A percentile compares a stretch with the other conserved stretches of the same genome.
phyloP scores from a whole-genome alignment of 768 basidiomycete genomes.

The Russula compacta region DNA sequence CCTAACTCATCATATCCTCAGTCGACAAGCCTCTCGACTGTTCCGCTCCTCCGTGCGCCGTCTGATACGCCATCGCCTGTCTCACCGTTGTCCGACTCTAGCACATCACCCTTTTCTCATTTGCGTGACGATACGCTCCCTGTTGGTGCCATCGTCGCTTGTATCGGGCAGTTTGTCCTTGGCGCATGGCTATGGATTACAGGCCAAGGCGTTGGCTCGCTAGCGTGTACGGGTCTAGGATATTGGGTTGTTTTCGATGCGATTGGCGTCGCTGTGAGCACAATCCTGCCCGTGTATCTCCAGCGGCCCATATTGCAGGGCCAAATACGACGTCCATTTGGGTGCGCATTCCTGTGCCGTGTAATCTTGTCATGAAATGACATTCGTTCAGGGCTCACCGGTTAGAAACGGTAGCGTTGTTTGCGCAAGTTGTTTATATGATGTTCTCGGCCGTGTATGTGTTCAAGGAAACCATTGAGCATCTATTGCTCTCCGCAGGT shows the following conservation, averaged over 20 bases:
- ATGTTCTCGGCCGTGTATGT: slow-evolving; percentile 94
- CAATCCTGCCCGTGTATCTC: slow-evolving; percentile 39
- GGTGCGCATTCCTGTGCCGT: slow-evolving; percentile 34
- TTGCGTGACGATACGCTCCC: slow-evolving; percentile 6
- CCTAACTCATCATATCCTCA: slow-evolving; percentile 38
- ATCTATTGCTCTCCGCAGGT: slow-evolving; percentile 68
- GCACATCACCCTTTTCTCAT: slow-evolving; percentile 7
- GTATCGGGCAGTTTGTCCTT: slow-evolving; percentile 44
- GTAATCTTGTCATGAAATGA: background rate
- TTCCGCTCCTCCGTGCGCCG: background rate
- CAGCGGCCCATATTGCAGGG: slow-evolving; percentile 26
- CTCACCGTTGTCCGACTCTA: slow-evolving; percentile 1
- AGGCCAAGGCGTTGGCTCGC: slow-evolving; percentile 81
- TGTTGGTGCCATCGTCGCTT: slow-evolving; percentile 15
- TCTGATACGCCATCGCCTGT: slow-evolving; percentile 1
- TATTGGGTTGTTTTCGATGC: slow-evolving; percentile 97
- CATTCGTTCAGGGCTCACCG: slow-evolving; percentile 45
- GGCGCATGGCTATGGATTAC: slow-evolving; percentile 79
- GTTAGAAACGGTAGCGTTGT: slow-evolving; percentile 61
- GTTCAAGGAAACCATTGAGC: slow-evolving; percentile 94
- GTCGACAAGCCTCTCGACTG: slow-evolving; percentile 3
- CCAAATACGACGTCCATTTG: slow-evolving; percentile 40
- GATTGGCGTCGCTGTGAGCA: slow-evolving; percentile 57
- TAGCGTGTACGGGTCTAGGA: slow-evolving; percentile 83
- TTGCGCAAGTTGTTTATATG: slow-evolving; percentile 87